Evolutionary conservation across 2,329 filamentous ascomycete species (phyloP).

Genomic region (Cryoendolithus antarcticus): DNA sequence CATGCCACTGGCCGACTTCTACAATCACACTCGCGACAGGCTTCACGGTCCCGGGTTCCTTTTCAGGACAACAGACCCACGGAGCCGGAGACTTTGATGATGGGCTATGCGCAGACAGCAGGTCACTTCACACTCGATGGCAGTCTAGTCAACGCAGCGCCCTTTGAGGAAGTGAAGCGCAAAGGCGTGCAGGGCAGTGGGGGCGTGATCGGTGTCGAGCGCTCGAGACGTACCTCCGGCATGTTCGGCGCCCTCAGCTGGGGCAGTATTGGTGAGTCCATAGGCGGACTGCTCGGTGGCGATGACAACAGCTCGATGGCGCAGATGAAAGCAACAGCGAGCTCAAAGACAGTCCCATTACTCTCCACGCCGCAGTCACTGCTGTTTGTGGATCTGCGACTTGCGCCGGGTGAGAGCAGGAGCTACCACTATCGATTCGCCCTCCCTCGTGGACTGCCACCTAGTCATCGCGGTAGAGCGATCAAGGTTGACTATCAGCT

Average conservation of each 20-base stretch:
- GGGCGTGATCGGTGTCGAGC: slow-evolving; percentile 71
- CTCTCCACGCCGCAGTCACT: slow-evolving; percentile 94
- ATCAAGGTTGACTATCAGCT: slow-evolving; percentile 91
- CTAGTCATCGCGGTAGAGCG: slow-evolving; percentile 78
- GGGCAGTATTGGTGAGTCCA: slow-evolving; percentile 74
- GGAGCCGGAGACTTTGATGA: slow-evolving; percentile 74
- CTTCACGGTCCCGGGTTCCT: slow-evolving; percentile 26
- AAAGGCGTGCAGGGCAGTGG: slow-evolving; percentile 79
- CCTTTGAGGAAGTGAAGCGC: slow-evolving; percentile 91
- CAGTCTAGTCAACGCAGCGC: slow-evolving; percentile 74
- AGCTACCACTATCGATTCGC: slow-evolving; percentile 79
- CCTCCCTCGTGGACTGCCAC: slow-evolving; percentile 78
- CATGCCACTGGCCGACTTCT: slow-evolving; percentile 19
- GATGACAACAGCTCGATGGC: slow-evolving; percentile 86
- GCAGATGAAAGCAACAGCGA: slow-evolving; percentile 82
- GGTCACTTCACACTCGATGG: slow-evolving; percentile 87
- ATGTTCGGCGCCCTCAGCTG: slow-evolving; percentile 77
- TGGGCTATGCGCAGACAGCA: slow-evolving; percentile 92
- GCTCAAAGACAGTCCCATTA: slow-evolving; percentile 75
- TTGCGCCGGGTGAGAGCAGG: slow-evolving; percentile 78
- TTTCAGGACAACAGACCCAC: slow-evolving; percentile 34
- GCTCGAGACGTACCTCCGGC: slow-evolving; percentile 60
- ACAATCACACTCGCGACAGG: slow-evolving; percentile 25
- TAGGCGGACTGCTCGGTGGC: slow-evolving; percentile 76
- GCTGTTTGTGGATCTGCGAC: slow-evolving; percentile 80